Percentiles rank a stretch among this genome's conserved stretches.
phyloP scores from a whole-genome alignment of 2,329 filamentous ascomycete species.

The Plenodomus tracheiphilus region DNA sequence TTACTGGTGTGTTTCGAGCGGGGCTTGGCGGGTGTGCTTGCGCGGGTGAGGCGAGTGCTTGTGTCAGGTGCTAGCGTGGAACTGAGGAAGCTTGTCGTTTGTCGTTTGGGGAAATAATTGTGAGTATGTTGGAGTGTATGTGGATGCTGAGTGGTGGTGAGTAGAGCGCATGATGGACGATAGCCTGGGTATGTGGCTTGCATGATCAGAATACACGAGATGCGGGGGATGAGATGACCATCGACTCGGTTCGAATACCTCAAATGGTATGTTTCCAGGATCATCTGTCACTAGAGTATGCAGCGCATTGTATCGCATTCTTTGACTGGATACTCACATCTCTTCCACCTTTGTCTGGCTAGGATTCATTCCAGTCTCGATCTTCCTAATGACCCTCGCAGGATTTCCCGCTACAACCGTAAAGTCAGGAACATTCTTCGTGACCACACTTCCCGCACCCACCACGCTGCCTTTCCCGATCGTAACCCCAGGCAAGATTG shows the following conservation, averaged over 20 bases:
- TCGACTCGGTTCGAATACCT: not conserved
- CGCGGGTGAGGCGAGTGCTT: too few species aligned
- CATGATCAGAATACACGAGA: not conserved
- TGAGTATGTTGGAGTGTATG: not conserved
- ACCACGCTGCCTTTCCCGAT: slow-evolving; percentile 75
- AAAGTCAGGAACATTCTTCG: slow-evolving; percentile 71
- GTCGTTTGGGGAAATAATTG: not conserved
- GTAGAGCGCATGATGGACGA: too few species aligned
- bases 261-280: slow-evolving; percentile 47
- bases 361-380: slow-evolving; percentile 41
- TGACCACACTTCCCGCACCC: slow-evolving; percentile 83
- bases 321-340: too few species aligned
- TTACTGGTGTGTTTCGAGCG: not conserved
- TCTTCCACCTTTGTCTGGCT: slow-evolving; percentile 4
- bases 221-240: not conserved
- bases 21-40: not conserved
- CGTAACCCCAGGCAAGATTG: slow-evolving; percentile 73
- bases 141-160: not conserved
- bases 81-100: too few species aligned
- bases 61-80: not conserved
- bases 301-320: slow-evolving; percentile 6
- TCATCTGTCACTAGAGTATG: not conserved
- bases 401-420: slow-evolving; percentile 69
- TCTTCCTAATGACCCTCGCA: slow-evolving; percentile 61
- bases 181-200: too few species aligned